A percentile compares a stretch with the other conserved stretches of the same genome.
These are phyloP conservation scores for Phytophthora tentaculata DNA, from an alignment of 352 stramenopile species.

Conservation along the genomic window DNA sequence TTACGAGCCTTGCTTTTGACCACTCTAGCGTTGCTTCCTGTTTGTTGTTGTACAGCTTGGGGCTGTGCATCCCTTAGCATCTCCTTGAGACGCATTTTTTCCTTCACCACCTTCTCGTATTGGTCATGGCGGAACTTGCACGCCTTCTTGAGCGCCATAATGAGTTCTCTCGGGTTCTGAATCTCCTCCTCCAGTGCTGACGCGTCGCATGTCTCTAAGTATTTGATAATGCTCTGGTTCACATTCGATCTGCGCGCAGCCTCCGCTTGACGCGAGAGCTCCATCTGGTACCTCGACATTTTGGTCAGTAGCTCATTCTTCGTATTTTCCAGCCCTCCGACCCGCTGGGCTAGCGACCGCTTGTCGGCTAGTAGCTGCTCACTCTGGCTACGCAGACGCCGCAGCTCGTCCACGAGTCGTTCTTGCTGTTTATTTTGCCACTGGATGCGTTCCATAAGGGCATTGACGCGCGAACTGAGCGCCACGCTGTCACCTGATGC, in stretches of 20 bases:
- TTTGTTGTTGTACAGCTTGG: constrained; percentile 20
- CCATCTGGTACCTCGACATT: constrained; percentile 80
- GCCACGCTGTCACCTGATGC: constrained; percentile 37
- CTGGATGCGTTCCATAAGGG: constrained; percentile 74
- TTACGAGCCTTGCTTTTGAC: constrained; percentile 43
- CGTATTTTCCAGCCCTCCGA: constrained; percentile 47
- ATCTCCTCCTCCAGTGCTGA: constrained; percentile 77
- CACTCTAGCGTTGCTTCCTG: constrained; percentile 6
- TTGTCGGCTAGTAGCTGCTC: constrained; percentile 73
- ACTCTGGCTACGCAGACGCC: constrained; percentile 64
- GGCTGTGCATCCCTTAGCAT: constrained; percentile 57
- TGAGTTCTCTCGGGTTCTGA: constrained; percentile 77
- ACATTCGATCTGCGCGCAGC: constrained; percentile 48
- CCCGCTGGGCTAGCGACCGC: constrained; percentile 60
- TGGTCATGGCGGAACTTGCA: constrained; percentile 84
- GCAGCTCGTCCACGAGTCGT: constrained; percentile 57
- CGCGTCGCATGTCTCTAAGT: constrained; percentile 73
- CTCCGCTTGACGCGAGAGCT: constrained; percentile 70
- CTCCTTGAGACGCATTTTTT: constrained; percentile 75
- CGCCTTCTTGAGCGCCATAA: constrained; percentile 82
- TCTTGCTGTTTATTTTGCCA: constrained; percentile 85
- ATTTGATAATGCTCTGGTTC: constrained; percentile 81
- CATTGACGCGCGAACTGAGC: constrained; percentile 59
- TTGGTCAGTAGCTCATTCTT: constrained; percentile 72
- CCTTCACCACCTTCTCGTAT: constrained; percentile 84